Percentiles rank a stretch among this genome's conserved stretches.
phyloP scores from a whole-genome alignment of 2,329 filamentous ascomycete species.

The Microdochium trichocladiopsis region DNA sequence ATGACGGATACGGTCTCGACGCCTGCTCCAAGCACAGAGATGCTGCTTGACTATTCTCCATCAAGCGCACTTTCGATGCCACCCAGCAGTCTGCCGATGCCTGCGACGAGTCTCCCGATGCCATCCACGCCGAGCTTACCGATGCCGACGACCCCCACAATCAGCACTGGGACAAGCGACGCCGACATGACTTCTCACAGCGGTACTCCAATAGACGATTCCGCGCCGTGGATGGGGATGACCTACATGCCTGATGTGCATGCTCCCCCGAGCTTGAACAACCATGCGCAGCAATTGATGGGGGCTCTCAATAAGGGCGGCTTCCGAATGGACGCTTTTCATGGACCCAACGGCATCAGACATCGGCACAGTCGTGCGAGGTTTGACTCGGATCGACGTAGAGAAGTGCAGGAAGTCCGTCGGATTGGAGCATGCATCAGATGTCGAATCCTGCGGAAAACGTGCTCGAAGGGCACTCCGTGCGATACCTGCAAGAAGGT shows the following conservation, averaged over 20 bases:
- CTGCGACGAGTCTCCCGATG: neutral
- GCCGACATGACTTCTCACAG: slow-evolving; percentile 7
- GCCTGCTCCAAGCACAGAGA: slow-evolving; percentile 10
- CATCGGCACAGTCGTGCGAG: slow-evolving; percentile 47
- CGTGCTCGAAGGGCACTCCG: slow-evolving; percentile 56
- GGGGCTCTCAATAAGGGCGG: slow-evolving; percentile 34
- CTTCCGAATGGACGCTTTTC: slow-evolving; percentile 43
- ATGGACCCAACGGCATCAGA: slow-evolving; percentile 34
- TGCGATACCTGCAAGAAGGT: slow-evolving; percentile 60
- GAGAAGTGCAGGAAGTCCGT: slow-evolving; percentile 58
- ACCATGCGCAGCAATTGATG: slow-evolving; percentile 17
- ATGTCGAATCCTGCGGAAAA: slow-evolving; percentile 59
- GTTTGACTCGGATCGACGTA: slow-evolving; percentile 51
- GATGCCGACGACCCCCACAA: slow-evolving; percentile 2
- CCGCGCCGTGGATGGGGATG: slow-evolving; percentile 18
- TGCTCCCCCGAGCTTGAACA: slow-evolving; percentile 18
- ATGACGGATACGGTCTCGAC: neutral
- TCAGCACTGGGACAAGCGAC: neutral
- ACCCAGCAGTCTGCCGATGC: neutral
- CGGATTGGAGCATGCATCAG: slow-evolving; percentile 60
- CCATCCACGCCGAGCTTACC: neutral
- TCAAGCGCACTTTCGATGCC: neutral
- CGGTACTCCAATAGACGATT: neutral
- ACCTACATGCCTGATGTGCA: slow-evolving; percentile 22
- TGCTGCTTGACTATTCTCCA: slow-evolving; percentile 17